phyloP scores from a whole-genome alignment of 108 stramenopile genomes.

The Nannochloropsis oceanica region DNA sequence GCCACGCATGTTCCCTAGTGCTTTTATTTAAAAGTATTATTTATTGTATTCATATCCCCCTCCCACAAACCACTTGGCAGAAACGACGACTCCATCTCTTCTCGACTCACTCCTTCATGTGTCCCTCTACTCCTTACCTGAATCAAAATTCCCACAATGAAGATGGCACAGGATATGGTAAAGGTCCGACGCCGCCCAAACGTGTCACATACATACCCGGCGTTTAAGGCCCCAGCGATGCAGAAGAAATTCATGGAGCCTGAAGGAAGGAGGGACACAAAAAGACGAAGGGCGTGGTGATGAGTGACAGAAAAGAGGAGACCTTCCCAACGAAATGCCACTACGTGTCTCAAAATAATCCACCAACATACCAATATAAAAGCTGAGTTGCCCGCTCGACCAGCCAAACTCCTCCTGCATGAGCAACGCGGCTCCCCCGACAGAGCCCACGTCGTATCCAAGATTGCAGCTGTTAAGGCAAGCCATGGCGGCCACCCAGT shows the following conservation, averaged over 20 bases:
- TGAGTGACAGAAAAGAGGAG: no score
- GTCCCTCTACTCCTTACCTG: not conserved
- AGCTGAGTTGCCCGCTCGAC: not conserved
- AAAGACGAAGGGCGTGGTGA: no score
- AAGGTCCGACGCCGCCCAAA: slow-evolving; percentile 13
- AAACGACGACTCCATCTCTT: no score
- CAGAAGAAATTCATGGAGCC: slow-evolving; percentile 24
- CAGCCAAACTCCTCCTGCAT: not conserved
- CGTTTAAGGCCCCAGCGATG: slow-evolving; percentile 15
- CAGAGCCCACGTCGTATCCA: slow-evolving; percentile 3
- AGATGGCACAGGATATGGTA: slow-evolving; percentile 19
- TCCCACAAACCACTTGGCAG: no score
- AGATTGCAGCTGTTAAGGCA: slow-evolving; percentile 2
- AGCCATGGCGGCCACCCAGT: not conserved
- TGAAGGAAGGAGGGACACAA: not conserved
- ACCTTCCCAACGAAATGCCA: no score
- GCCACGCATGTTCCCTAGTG: no score
- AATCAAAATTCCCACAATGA: slow-evolving; percentile 20
- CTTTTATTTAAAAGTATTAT: no score
- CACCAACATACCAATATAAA: not conserved
- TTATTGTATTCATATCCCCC: no score
- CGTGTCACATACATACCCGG: slow-evolving; percentile 18
- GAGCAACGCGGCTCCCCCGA: not conserved
- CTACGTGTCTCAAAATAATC: no score
- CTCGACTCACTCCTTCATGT: no score